Base-by-base conservation (phyloP, 2,329 filamentous ascomycete genomes). In the Xylaria sp. region DNA sequence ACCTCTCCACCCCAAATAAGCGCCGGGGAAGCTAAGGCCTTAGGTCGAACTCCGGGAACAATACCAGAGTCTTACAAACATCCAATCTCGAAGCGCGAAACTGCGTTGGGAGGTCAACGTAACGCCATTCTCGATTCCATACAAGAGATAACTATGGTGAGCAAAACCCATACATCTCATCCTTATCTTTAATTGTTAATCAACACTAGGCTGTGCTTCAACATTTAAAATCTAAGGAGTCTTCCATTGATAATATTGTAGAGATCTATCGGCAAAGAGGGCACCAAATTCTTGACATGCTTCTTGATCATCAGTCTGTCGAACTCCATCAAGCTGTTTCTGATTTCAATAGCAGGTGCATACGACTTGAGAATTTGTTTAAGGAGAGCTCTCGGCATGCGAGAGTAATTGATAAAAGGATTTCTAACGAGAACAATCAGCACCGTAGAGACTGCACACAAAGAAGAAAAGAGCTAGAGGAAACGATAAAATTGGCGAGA, bases 231-330 rank as follows among this genome's bases (percentile, higher is more conserved):
- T 66, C 60, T 8, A 69, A 69, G 23, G 69, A 70, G 46, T 46
- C 25, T 46, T 20, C 55, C 5, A 36, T 66, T 28, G 45, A 65
- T 41, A 55, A 34, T 18, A 70, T 69, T 9, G 53, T 62, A 15
- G 64, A n/a, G 41, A 62, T 8, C 5, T 70, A 70, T 56, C 43
- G 28, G 45, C 66, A 45, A 64, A 66, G 41, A 53, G 66, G 60
- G 3, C 60, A 15, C 1, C 55, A 53, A 8, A 13, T 69, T 15
- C 48, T 64, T 13, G 34, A 59, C 18, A 52, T 18, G n/a, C 36
- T 69, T 45, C 60, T 68, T 46, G 60, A 65, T 50, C 66, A 60
- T 23, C 69, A 70, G 60, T 53, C 63, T 25, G 57, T 23, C 41
- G 69, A 70, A 64, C 60, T 70, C 12, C 10, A 23, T 3, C 63